These are phyloP conservation scores for Capsicum rhomboideum DNA, from an alignment of 257 asterid species.

Conservation along the genomic window DNA sequence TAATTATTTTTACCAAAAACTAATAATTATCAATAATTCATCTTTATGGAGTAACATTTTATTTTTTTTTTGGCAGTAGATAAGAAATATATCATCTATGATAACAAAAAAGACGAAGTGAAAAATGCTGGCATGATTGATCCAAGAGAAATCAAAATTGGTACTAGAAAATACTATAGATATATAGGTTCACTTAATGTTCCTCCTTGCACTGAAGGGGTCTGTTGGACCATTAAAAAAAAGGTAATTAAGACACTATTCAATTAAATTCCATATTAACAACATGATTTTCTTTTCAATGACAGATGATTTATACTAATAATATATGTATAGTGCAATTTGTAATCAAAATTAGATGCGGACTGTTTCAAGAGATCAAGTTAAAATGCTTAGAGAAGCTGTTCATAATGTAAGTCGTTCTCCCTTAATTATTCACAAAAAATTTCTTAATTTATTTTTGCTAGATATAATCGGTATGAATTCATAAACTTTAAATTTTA, in stretches of 20 bases:
- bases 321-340: background rate
- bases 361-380: slow-evolving; percentile 51
- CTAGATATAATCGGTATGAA: accelerated
- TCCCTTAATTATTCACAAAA: background rate
- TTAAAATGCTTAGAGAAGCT: slow-evolving; percentile 51
- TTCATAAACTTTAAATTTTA: background rate
- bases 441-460: background rate
- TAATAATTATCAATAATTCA: too few species aligned
- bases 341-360: slow-evolving; percentile 30
- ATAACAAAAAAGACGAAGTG: slow-evolving; percentile 16
- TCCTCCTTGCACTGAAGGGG: slow-evolving; percentile 78
- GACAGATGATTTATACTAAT: background rate
- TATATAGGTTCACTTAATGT: slow-evolving; percentile 62
- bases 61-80: slow-evolving; percentile 33
- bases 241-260: too few species aligned
- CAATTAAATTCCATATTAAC: too few species aligned
- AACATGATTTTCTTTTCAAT: too few species aligned
- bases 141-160: slow-evolving; percentile 32
- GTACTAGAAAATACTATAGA: slow-evolving; percentile 29
- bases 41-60: too few species aligned
- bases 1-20: too few species aligned
- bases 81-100: slow-evolving; percentile 26
- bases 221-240: slow-evolving; percentile 53
- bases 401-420: slow-evolving; percentile 66
- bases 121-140: slow-evolving; percentile 24